A percentile compares a stretch with the other conserved stretches of the same genome.
Conservation (phyloP, 2,329 filamentous ascomycete genomes). For the Zalaria obscura region DNA sequence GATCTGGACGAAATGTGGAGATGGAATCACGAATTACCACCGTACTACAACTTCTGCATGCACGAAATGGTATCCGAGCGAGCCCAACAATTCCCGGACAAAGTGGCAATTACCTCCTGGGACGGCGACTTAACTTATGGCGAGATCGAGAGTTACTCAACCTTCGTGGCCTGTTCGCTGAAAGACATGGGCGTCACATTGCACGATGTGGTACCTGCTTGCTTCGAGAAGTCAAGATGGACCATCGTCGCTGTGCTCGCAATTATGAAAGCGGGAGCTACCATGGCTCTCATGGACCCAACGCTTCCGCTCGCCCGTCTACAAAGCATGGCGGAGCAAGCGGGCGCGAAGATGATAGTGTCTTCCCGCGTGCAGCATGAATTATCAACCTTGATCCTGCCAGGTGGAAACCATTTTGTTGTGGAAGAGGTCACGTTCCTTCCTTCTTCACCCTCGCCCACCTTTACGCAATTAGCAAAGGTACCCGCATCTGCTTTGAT, state of each 20-base stretch:
- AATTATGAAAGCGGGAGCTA: conserved; percentile 17
- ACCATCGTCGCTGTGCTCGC: conserved; percentile 13
- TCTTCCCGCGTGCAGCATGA: conserved; percentile 6
- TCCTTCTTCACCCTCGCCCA: background rate
- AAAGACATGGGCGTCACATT: conserved; percentile 4
- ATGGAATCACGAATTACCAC: conserved; percentile 7
- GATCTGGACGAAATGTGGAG: conserved; percentile 9
- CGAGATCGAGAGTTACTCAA: conserved; percentile 10
- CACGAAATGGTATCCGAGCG: conserved; percentile 10
- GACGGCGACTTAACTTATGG: conserved; percentile 14
- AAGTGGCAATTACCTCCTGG: conserved; percentile 13
- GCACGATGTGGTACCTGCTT: conserved; percentile 10
- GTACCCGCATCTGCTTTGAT: conserved; percentile 8
- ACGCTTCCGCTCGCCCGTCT: conserved; percentile 12
- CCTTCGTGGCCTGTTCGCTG: conserved; percentile 8
- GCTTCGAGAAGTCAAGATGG: conserved; percentile 15
- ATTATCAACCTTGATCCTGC: conserved; percentile 7
- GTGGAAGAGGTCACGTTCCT: conserved; percentile 5
- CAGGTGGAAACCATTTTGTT: conserved; percentile 4
- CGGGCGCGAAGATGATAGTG: conserved; percentile 3
- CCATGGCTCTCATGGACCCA: conserved; percentile 14
- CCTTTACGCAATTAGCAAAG: background rate
- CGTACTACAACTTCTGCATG: conserved; percentile 7
- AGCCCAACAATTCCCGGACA: conserved; percentile 7
- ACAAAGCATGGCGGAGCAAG: conserved; percentile 4